Evolutionary conservation across 202 grass and related monocot genomes (phyloP).

Genomic region (Brachypodium distachyon): DNA sequence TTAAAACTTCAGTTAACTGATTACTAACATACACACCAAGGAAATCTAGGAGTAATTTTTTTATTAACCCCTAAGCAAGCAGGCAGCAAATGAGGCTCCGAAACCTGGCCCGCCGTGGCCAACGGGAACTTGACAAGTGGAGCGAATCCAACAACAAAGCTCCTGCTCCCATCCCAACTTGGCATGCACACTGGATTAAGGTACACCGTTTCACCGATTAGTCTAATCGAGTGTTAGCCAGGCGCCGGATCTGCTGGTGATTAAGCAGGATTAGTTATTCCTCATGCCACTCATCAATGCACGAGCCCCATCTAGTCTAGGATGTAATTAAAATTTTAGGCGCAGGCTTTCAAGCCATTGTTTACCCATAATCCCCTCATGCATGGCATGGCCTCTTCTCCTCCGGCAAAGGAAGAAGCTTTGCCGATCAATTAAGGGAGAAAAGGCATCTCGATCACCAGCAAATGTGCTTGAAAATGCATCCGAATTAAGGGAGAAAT

Average conservation of each 20-base stretch:
- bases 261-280: constrained; percentile 21
- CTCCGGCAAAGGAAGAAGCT: constrained; percentile 17
- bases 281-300: constrained; percentile 24
- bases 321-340: constrained; percentile 16
- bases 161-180: background rate
- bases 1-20: background rate
- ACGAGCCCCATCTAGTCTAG: constrained; percentile 12
- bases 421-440: background rate
- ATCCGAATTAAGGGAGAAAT: too few relatives aligned
- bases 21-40: background rate
- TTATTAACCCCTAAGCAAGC: background rate
- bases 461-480: too few relatives aligned
- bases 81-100: constrained; percentile 2
- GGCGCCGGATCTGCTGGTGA: constrained; percentile 8
- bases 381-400: constrained; percentile 28
- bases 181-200: constrained; percentile 10
- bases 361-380: background rate
- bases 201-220: constrained; percentile 1
- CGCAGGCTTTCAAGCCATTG: constrained; percentile 13
- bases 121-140: constrained; percentile 38
- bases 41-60: background rate
- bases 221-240: constrained; percentile 19
- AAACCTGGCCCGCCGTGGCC: constrained; percentile 17
- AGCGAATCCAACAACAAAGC: background rate
- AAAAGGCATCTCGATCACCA: background rate